phyloP scores from a whole-genome alignment of 2,329 filamentous ascomycete species.

The Ampelomyces quisqualis region DNA sequence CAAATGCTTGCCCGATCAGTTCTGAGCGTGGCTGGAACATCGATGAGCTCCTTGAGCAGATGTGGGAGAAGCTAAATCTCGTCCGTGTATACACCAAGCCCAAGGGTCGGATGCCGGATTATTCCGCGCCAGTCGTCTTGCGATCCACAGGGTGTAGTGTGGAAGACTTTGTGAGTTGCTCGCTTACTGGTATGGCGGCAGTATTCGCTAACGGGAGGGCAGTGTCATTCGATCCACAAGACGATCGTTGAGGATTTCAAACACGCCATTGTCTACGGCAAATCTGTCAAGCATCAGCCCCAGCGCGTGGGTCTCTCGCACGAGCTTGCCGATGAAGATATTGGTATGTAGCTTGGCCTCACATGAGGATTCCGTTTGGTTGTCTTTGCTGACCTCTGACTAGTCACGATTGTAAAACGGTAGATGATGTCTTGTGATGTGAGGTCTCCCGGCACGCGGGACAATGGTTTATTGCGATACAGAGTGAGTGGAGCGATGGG shows the following conservation, averaged over 20 bases:
- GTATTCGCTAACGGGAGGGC: constrained; percentile 40
- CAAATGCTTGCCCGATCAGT: constrained; percentile 94
- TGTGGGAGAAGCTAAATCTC: constrained; percentile 97
- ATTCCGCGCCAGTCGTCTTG: constrained; percentile 85
- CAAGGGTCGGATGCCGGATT: constrained; percentile 92
- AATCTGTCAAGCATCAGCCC: constrained; percentile 97
- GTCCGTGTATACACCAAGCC: constrained; percentile 96
- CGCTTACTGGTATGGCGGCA: constrained; percentile 8
- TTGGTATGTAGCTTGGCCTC: constrained; percentile 62
- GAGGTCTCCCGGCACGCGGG: constrained; percentile 22
- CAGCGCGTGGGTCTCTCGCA: constrained; percentile 90
- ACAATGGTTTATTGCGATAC: constrained; percentile 19
- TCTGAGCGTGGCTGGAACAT: constrained; percentile 96
- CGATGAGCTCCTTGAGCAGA: constrained; percentile 92
- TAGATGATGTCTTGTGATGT: constrained; percentile 28
- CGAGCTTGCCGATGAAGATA: constrained; percentile 94
- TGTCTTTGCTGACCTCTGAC: constrained; percentile 26
- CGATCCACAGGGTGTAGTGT: constrained; percentile 80
- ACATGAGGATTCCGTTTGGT: constrained; percentile 10
- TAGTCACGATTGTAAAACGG: constrained; percentile 48
- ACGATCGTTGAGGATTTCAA: constrained; percentile 96
- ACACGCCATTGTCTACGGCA: constrained; percentile 92
- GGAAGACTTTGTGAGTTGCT: constrained; percentile 85
- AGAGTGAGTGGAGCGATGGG: constrained; percentile 28
- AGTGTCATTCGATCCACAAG: constrained; percentile 98